Evolutionary conservation across 2,329 filamentous ascomycete species (phyloP).

Genomic region (Colletotrichum navitas): DNA sequence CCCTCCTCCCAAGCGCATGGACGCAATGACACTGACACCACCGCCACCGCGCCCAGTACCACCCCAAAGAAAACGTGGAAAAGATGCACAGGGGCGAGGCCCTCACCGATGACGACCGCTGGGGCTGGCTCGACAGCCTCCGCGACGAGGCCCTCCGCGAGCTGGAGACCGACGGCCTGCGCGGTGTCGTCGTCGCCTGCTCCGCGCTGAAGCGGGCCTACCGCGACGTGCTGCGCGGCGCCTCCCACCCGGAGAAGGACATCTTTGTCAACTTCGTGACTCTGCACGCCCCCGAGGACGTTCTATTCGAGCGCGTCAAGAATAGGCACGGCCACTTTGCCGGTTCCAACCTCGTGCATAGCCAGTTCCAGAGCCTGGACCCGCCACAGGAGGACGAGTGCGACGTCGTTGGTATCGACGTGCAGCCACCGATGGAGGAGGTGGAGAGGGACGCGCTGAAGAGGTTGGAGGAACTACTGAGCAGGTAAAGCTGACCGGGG

Average conservation of each 20-base stretch:
- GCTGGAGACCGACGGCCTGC: constrained; percentile 55
- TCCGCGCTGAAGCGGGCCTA: constrained; percentile 85
- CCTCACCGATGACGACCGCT: constrained; percentile 80
- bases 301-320: constrained; percentile 72
- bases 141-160: constrained; percentile 61
- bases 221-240: constrained; percentile 74
- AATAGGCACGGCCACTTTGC: constrained; percentile 79
- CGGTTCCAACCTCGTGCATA: constrained; percentile 79
- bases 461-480: constrained; percentile 16
- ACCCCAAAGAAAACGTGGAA: constrained; percentile 73
- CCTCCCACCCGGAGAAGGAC: constrained; percentile 65
- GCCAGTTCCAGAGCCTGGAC: constrained; percentile 77
- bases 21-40: constrained; percentile 7
- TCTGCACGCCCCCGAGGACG: constrained; percentile 73
- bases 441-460: constrained; percentile 60
- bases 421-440: constrained; percentile 56
- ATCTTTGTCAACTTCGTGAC: constrained; percentile 79
- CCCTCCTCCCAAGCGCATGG: constrained; percentile 19
- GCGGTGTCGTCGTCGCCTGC: constrained; percentile 80
- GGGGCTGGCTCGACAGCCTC: constrained; percentile 79
- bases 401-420: constrained; percentile 68
- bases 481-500: not conserved
- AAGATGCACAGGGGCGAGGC: constrained; percentile 80
- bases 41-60: constrained; percentile 58
- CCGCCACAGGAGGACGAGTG: constrained; percentile 68